Evolutionary conservation across 805 yeast genomes (phyloP), one percentile per base, ranked within the genome.

Genomic region (Monosporozyma aerobia): DNA sequence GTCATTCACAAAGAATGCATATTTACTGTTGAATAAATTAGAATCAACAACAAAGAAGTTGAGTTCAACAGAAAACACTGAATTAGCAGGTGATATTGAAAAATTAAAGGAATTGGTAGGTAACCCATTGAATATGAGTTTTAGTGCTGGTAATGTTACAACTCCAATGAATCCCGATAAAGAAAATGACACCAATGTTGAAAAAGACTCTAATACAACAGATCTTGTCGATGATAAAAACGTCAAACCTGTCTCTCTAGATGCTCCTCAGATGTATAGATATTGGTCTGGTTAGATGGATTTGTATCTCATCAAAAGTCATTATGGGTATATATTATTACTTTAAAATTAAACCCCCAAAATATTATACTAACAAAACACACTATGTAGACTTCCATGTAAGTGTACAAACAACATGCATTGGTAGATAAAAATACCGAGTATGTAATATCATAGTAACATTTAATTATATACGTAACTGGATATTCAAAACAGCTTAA

Each of bases 1-100:
- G 37, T 76, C 86, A n/a, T 74, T 86, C 57, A 76, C 84, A 44
- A 82, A 81, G 61, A 74, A 81, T 16, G 78, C 88, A 1, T 69
- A 75, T 19, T 60, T 72, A 2, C 72, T 84, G 4, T 69, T 80
- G 46, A 64, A 73, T 41, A 83, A 62, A 48, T 55, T 65, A 50
- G 60, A 60, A 53, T 56, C 56, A 19, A 57, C 56, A 43, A 65
- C 54, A 5, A 52, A 50, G 23, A 50, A 53, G 11, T 13, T 46
- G 44, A 56, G 59, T 58, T 45, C 59, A n/a, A 56, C 51, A 13
- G 45, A 23, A 7, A 23, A 14, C 2, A 13, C 49, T 2, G 54
- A 56, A 41, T 32, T 63, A 8, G 25, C 55, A 40, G 40, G 50
- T 1, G 57, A 62, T 10, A 50, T 70, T 2, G 49, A 51, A 0